These are phyloP conservation scores for Kodamaea sp. DNA, from an alignment of 1,139 yeast species.

Conservation along the genomic window DNA sequence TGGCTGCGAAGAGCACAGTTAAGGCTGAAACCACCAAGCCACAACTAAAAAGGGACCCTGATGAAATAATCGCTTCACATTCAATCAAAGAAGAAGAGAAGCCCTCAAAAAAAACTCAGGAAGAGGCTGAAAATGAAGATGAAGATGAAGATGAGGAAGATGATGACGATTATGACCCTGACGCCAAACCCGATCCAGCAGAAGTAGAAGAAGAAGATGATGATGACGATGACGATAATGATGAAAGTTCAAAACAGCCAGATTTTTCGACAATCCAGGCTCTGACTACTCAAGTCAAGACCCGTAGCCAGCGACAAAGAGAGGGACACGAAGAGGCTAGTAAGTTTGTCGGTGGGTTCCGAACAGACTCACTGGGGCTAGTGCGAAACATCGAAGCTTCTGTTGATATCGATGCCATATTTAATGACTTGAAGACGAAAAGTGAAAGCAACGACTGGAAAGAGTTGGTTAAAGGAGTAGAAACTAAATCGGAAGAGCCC, in stretches of 20 bases:
- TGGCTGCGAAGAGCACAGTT: too few species aligned
- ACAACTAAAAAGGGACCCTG: too few species aligned
- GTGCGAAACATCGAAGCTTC: slow-evolving; percentile 25
- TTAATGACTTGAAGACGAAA: slow-evolving; percentile 27
- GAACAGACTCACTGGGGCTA: slow-evolving; percentile 26
- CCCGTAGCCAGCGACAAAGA: slow-evolving; percentile 36
- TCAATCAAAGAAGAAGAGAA: neutral
- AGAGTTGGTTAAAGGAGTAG: slow-evolving; percentile 13
- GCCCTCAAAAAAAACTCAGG: neutral
- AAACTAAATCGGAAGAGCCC: slow-evolving; percentile 15
- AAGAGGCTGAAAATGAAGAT: slow-evolving; percentile 13
- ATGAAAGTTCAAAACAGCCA: slow-evolving; percentile 24
- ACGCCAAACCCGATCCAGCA: slow-evolving; percentile 18
- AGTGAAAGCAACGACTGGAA: slow-evolving; percentile 12
- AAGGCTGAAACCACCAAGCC: too few species aligned
- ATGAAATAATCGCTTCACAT: too few species aligned
- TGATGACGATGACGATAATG: slow-evolving; percentile 24
- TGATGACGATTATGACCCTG: slow-evolving; percentile 65
- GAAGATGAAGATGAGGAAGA: slow-evolving; percentile 53
- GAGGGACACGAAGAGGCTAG: slow-evolving; percentile 14
- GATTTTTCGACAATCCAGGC: slow-evolving; percentile 39
- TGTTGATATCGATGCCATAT: slow-evolving; percentile 39
- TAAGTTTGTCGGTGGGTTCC: slow-evolving; percentile 18
- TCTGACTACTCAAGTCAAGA: slow-evolving; percentile 35
- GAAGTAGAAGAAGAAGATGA: slow-evolving; percentile 22